Evolutionary conservation across 139 green algal species (phyloP), one percentile per base, ranked within the genome.

Genomic region (Desmodesmus armatus): DNA sequence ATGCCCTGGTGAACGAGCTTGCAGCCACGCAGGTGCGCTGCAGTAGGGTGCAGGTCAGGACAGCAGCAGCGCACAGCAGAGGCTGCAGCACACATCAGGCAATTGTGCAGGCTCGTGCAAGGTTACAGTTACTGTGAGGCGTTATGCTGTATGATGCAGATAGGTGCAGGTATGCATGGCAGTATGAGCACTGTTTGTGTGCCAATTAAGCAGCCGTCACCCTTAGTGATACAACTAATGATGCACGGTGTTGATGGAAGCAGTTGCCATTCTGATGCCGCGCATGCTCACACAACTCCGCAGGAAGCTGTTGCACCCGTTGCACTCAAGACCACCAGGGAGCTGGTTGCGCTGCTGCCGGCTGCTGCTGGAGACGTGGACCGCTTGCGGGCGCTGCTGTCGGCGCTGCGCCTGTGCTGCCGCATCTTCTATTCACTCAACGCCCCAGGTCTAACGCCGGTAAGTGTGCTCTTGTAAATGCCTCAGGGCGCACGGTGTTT

Each of bases 361-460:
- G 87, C 75, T n/a, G 82, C 73, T 21, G 71, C 35, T 39, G 81
- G 15, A 23, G 76, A 94, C 58, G 27, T 49, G 29, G 88, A 91
- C 39, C 71, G 62, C 31, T 87, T 97, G 82, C 88, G 87, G 74
- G 47, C 87, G 80, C 70, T 96, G 77, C 83, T 99, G 53, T 74
- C 78, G 35, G 94, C 89, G 72, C 84, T 94, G 43, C 90, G 95
- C 11, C 88, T 98, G 27, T 84, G 88, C 29, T 93, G 83, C 81
- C 86, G 94, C 31, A 96, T 99, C 33, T 99, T 99, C 90, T 98
- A 95, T 91, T 98, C 94, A 1, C 90, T 99, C 60, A 98, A 99
- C 89, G 95, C 89, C 0, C 94, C 94, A 6, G 96, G 96, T 23
- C 90, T 99, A 25, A 98, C 97, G 27, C 94, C 98, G 78, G 94